A percentile compares a stretch with the other conserved stretches of the same genome.
Conservation (phyloP, 306 rosid species). For the Malus asiatica region DNA sequence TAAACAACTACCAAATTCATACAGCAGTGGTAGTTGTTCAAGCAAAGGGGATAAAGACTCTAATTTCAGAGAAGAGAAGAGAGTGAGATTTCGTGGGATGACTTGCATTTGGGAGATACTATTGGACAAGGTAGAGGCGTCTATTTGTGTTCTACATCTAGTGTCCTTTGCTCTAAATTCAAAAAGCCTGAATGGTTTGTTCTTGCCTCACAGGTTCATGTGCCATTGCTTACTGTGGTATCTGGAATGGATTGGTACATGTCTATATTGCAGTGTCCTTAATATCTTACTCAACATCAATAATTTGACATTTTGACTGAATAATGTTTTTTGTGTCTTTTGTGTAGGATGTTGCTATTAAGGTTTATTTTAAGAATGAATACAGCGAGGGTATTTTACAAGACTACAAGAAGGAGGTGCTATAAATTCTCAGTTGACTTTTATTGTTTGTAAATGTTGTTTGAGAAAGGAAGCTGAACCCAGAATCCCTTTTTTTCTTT, state of each 20-base stretch:
- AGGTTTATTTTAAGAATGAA: slow-evolving; percentile 51
- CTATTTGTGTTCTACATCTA: background rate
- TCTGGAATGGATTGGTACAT: slow-evolving; percentile 75
- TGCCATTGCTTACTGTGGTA: slow-evolving; percentile 65
- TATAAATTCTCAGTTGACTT: background rate
- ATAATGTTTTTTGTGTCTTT: slow-evolving; percentile 1
- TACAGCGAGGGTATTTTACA: slow-evolving; percentile 38
- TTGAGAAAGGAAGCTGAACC: slow-evolving; percentile 12
- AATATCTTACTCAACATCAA: background rate
- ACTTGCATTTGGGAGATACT: slow-evolving; percentile 52
- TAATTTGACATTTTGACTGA: slow-evolving; percentile 10
- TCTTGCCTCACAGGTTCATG: slow-evolving; percentile 45
- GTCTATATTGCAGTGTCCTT: slow-evolving; percentile 10
- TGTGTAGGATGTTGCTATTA: slow-evolving; percentile 62
- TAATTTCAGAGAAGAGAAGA: slow-evolving; percentile 24
- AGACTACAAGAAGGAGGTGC: slow-evolving; percentile 64
- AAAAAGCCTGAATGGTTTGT: background rate
- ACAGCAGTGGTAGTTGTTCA: slow-evolving; percentile 33
- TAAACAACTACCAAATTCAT: slow-evolving; percentile 20
- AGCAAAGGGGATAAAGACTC: slow-evolving; percentile 47
- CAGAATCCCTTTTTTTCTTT: slow-evolving; percentile 6
- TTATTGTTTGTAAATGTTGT: background rate
- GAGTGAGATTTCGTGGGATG: slow-evolving; percentile 60
- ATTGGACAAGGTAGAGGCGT: slow-evolving; percentile 57
- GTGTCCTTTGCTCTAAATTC: background rate